Percentiles rank a stretch among this genome's conserved stretches.
Conservation (phyloP, 2,329 filamentous ascomycete species). For the Botrytis elliptica region DNA sequence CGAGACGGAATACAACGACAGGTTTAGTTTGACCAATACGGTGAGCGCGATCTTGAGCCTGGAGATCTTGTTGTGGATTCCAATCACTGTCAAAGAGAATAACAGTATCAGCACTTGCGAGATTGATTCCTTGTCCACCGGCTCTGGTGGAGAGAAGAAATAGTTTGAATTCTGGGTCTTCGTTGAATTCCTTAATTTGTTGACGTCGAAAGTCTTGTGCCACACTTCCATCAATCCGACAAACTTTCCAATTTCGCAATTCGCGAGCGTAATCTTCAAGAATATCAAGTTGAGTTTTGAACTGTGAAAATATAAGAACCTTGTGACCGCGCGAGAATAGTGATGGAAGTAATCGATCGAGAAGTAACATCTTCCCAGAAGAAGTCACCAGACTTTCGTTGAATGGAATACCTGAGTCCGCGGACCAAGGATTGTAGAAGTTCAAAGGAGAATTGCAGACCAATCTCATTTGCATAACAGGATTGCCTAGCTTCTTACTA, state of each 20-base stretch:
- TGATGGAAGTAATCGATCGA: slow-evolving; percentile 78
- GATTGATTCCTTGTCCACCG: slow-evolving; percentile 92
- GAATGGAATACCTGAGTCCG: slow-evolving; percentile 55
- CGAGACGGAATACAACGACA: slow-evolving; percentile 89
- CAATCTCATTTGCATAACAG: slow-evolving; percentile 84
- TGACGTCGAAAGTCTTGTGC: slow-evolving; percentile 68
- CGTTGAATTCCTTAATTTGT: slow-evolving; percentile 74
- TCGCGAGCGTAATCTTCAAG: slow-evolving; percentile 79
- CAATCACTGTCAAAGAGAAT: slow-evolving; percentile 88
- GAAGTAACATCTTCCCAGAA: slow-evolving; percentile 92
- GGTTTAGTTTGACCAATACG: slow-evolving; percentile 91
- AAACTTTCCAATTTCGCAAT: slow-evolving; percentile 77
- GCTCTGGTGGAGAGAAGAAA: slow-evolving; percentile 90
- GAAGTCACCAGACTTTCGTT: slow-evolving; percentile 83
- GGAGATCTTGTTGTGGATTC: slow-evolving; percentile 96
- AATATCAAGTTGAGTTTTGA: slow-evolving; percentile 90
- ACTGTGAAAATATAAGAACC: slow-evolving; percentile 94
- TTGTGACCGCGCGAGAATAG: slow-evolving; percentile 79
- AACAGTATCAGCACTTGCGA: slow-evolving; percentile 87
- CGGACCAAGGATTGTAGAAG: slow-evolving; percentile 88
- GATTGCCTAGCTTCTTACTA: slow-evolving; percentile 89
- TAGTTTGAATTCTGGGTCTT: slow-evolving; percentile 62
- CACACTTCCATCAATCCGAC: slow-evolving; percentile 88
- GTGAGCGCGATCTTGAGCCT: slow-evolving; percentile 93
- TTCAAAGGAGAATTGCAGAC: slow-evolving; percentile 95